phyloP scores from a whole-genome alignment of 352 stramenopile genomes.

The Halophytophthora polymorphica region DNA sequence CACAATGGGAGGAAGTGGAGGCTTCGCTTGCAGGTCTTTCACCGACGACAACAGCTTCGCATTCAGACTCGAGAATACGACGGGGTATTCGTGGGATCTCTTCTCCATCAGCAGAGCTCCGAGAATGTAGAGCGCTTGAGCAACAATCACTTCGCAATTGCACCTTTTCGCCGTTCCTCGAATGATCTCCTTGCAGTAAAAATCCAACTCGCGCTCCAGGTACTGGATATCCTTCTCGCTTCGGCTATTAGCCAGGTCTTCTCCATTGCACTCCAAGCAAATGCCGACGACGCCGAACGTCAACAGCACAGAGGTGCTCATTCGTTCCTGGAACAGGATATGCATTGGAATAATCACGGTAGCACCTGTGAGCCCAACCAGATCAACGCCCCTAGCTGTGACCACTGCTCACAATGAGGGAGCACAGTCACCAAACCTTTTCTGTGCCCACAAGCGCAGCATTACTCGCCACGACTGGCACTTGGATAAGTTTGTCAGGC shows the following conservation, averaged over 20 bases:
- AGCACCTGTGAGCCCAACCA: not conserved
- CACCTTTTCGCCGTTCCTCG: conserved; percentile 24
- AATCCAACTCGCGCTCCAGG: conserved; percentile 65
- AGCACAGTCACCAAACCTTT: conserved; percentile 19
- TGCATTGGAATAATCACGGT: conserved; percentile 1
- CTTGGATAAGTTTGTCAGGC: conserved; percentile 1
- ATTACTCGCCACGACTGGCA: not conserved
- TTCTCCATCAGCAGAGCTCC: conserved; percentile 42
- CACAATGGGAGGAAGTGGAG: not conserved
- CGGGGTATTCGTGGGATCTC: conserved; percentile 41
- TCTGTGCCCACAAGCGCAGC: not conserved
- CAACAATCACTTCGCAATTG: conserved; percentile 26
- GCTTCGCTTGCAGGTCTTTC: conserved; percentile 10
- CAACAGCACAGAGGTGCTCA: conserved; percentile 23
- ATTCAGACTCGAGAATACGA: conserved; percentile 52
- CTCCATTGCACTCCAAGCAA: conserved; percentile 28
- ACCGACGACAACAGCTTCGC: conserved; percentile 28
- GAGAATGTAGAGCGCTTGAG: conserved; percentile 47
- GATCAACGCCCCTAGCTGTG: not conserved
- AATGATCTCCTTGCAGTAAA: conserved; percentile 75
- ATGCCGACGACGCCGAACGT: conserved; percentile 28
- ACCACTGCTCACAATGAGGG: not conserved
- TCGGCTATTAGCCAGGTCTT: conserved; percentile 13
- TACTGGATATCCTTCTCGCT: conserved; percentile 28
- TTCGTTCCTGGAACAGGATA: conserved; percentile 13